A percentile compares a stretch with the other conserved stretches of the same genome.
Evolutionary conservation across 164 flowering plant genomes (phyloP).

Genomic region (Annona cherimola): DNA sequence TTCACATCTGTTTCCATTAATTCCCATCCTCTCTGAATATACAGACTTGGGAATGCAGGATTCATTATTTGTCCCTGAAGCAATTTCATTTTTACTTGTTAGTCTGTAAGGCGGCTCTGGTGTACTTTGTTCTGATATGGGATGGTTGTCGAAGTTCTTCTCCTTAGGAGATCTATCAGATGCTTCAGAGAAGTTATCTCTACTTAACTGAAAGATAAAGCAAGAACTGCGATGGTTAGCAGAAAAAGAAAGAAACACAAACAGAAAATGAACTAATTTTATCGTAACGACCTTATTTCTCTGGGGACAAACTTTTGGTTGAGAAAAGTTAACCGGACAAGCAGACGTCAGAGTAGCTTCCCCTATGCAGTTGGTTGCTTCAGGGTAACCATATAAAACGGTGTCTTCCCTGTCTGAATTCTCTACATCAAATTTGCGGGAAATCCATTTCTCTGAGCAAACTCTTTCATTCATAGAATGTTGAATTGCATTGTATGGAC

Average conservation of each 20-base stretch:
- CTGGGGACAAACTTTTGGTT: slow-evolving; percentile 22
- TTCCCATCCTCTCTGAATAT: slow-evolving; percentile 17
- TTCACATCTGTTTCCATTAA: slow-evolving; percentile 16
- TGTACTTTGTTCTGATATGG: slow-evolving; percentile 11
- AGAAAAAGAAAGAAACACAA: neutral
- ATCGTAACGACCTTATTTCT: slow-evolving; percentile 38
- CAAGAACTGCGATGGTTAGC: slow-evolving; percentile 3
- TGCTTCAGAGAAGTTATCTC: slow-evolving; percentile 10
- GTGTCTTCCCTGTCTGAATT: slow-evolving; percentile 24
- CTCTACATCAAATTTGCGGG: slow-evolving; percentile 28
- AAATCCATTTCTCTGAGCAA: slow-evolving; percentile 24
- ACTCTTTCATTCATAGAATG: slow-evolving; percentile 20
- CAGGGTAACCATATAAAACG: slow-evolving; percentile 17
- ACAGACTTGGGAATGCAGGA: slow-evolving; percentile 17
- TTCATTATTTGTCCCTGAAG: slow-evolving; percentile 20
- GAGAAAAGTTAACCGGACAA: neutral
- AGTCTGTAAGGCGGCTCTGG: slow-evolving; percentile 22
- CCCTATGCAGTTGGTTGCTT: slow-evolving; percentile 23
- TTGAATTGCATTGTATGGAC: slow-evolving; percentile 19
- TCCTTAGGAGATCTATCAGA: slow-evolving; percentile 23
- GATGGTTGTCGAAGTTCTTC: slow-evolving; percentile 7
- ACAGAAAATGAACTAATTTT: neutral
- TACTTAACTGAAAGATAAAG: slow-evolving; percentile 32
- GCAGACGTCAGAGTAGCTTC: slow-evolving; percentile 8
- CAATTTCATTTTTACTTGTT: slow-evolving; percentile 20